These are phyloP conservation scores for Coemansia sp. DNA, from an alignment of 192 early-diverging fungal species.

Conservation along the genomic window DNA sequence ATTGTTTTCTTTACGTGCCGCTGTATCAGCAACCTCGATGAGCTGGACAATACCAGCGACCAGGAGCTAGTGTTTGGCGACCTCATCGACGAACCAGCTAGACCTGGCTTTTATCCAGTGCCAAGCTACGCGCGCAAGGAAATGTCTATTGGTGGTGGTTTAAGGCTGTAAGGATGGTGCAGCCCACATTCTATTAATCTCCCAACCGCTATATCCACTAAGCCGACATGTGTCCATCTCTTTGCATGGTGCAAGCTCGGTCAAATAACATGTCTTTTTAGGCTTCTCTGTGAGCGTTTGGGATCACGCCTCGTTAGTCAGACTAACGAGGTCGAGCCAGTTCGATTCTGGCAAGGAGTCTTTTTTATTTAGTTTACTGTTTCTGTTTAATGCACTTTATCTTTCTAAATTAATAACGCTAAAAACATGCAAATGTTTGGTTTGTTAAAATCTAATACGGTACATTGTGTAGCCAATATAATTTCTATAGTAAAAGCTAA, in stretches of 20 bases:
- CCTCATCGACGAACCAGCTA: conserved; percentile 37
- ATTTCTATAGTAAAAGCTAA: not conserved
- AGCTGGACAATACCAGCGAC: conserved; percentile 43
- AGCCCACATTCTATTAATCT: not conserved
- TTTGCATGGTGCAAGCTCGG: not conserved
- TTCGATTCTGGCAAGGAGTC: conserved; percentile 55
- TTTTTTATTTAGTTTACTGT: conserved; percentile 15
- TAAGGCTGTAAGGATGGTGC: conserved; percentile 24
- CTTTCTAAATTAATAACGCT: not conserved
- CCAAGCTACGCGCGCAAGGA: conserved; percentile 35
- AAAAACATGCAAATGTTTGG: too few species aligned
- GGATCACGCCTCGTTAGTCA: conserved; percentile 38
- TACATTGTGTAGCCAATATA: not conserved
- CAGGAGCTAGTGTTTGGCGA: conserved; percentile 48
- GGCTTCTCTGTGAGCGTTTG: conserved; percentile 57
- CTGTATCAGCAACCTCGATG: conserved; percentile 76
- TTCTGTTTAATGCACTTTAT: not conserved
- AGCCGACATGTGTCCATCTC: not conserved
- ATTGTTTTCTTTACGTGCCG: conserved; percentile 91
- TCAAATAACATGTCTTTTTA: conserved; percentile 6
- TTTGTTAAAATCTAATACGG: too few species aligned
- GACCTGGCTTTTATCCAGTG: conserved; percentile 39
- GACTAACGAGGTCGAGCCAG: conserved; percentile 35
- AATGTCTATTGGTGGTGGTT: conserved; percentile 35
- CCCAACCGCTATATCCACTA: not conserved